phyloP scores from a whole-genome alignment of 495 filamentous ascomycete genomes.

The Aspergillus leporis region DNA sequence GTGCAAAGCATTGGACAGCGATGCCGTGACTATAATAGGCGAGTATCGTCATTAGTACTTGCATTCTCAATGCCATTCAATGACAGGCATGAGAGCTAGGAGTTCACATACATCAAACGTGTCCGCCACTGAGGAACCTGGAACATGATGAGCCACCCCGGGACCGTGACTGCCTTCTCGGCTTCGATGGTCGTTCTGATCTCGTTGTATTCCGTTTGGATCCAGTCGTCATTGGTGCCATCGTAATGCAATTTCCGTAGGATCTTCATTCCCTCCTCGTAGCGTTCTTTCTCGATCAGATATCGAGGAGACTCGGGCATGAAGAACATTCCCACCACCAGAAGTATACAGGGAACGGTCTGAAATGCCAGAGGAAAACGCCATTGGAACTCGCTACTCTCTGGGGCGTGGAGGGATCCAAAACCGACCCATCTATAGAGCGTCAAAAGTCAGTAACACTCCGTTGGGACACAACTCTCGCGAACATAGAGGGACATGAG shows the following conservation, averaged over 20 bases:
- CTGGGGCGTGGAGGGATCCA: slow-evolving; percentile 46
- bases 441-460: background rate
- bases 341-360: slow-evolving; percentile 43
- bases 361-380: slow-evolving; percentile 58
- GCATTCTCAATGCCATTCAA: background rate
- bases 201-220: slow-evolving; percentile 47
- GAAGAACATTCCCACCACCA: slow-evolving; percentile 51
- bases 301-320: slow-evolving; percentile 57
- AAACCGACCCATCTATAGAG: slow-evolving; percentile 55
- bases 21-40: slow-evolving; percentile 31
- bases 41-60: background rate
- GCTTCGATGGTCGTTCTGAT: slow-evolving; percentile 50
- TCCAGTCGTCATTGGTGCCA: slow-evolving; percentile 51
- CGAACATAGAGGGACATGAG: background rate
- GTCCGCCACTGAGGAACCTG: slow-evolving; percentile 50
- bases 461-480: no score
- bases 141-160: slow-evolving; percentile 54
- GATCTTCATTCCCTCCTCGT: slow-evolving; percentile 46
- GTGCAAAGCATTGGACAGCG: slow-evolving; percentile 40
- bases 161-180: slow-evolving; percentile 43
- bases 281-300: slow-evolving; percentile 50
- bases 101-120: slow-evolving; percentile 43
- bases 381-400: slow-evolving; percentile 51
- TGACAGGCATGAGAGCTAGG: background rate
- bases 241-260: slow-evolving; percentile 52